Percentiles rank a stretch among this genome's conserved stretches.
Conservation (phyloP, 371 early-diverging fungal genomes). For the Encephalitozoon romaleae region DNA sequence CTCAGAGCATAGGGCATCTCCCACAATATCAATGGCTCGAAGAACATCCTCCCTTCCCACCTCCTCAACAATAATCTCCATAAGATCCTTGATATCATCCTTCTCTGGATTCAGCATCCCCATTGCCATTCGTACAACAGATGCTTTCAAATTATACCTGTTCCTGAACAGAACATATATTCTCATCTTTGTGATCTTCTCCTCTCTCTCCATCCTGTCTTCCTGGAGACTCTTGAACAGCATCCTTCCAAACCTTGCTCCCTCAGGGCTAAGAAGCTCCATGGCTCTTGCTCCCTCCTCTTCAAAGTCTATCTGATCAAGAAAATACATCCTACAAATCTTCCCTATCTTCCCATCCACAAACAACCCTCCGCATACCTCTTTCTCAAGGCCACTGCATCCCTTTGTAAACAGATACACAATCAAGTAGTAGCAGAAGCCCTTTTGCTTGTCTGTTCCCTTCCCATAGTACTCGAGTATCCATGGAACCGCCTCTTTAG, state of each 20-base stretch:
- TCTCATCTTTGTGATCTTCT: conserved; percentile 41
- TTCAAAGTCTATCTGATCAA: conserved; percentile 28
- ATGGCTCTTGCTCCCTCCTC: conserved; percentile 12
- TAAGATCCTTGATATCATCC: conserved; percentile 44
- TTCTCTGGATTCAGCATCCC: conserved; percentile 39
- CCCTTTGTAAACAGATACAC: conserved; percentile 22
- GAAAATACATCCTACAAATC: conserved; percentile 33
- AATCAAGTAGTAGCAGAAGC: conserved; percentile 44
- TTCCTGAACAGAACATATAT: conserved; percentile 41
- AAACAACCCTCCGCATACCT: conserved; percentile 37
- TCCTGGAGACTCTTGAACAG: conserved; percentile 32
- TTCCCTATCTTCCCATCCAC: conserved; percentile 14
- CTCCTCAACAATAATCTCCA: conserved; percentile 39
- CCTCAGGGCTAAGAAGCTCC: conserved; percentile 5
- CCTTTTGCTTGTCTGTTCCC: conserved; percentile 41
- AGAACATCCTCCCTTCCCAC: conserved; percentile 35
- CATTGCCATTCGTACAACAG: conserved; percentile 43
- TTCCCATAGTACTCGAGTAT: conserved; percentile 27
- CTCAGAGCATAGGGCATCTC: conserved; percentile 48
- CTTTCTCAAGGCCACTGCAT: neutral
- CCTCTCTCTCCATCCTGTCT: conserved; percentile 39
- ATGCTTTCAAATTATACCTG: conserved; percentile 26
- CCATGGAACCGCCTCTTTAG: neutral
- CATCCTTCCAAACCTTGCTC: conserved; percentile 16
- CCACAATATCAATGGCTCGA: conserved; percentile 25